Conservation (phyloP, 441 rosid genomes). For the Breynia disticha region DNA sequence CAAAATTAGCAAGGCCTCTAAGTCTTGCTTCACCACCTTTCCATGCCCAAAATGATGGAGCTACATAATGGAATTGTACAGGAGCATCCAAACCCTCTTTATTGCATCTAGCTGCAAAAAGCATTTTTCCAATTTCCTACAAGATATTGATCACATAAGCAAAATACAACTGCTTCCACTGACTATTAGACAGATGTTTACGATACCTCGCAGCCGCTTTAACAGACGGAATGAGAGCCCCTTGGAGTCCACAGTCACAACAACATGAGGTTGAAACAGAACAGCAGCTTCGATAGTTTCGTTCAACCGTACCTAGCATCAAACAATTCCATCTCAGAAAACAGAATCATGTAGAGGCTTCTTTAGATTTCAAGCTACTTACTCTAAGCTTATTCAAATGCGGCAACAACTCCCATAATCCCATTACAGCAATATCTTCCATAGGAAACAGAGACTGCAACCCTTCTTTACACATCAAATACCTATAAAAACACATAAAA, state of each 20-base stretch:
- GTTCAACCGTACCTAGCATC: slow-evolving; percentile 47
- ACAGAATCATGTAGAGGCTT: not conserved
- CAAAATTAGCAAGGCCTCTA: slow-evolving; percentile 45
- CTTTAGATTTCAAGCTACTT: slow-evolving; percentile 20
- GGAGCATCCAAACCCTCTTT: slow-evolving; percentile 25
- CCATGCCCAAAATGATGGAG: slow-evolving; percentile 99
- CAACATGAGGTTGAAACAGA: slow-evolving; percentile 66
- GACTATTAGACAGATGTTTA: slow-evolving; percentile 10
- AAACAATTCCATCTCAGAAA: slow-evolving; percentile 2
- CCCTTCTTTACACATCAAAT: slow-evolving; percentile 66
- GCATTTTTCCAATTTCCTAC: slow-evolving; percentile 35
- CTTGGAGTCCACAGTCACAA: slow-evolving; percentile 84
- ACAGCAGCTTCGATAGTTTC: slow-evolving; percentile 63
- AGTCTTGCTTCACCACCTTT: slow-evolving; percentile 86
- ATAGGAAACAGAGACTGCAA: slow-evolving; percentile 60
- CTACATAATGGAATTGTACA: slow-evolving; percentile 73
- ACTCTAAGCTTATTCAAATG: slow-evolving; percentile 67
- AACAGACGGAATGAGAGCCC: slow-evolving; percentile 88
- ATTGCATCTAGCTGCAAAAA: slow-evolving; percentile 69
- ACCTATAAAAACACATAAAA: slow-evolving; percentile 26
- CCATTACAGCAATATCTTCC: slow-evolving; percentile 92
- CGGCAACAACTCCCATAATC: slow-evolving; percentile 77
- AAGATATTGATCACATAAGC: slow-evolving; percentile 22
- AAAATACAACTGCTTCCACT: slow-evolving; percentile 11
- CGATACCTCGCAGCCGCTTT: slow-evolving; percentile 59